A percentile compares a stretch with the other conserved stretches of the same genome.
phyloP scores from a whole-genome alignment of 2,329 filamentous ascomycete species.

The Curvularia sp. region DNA sequence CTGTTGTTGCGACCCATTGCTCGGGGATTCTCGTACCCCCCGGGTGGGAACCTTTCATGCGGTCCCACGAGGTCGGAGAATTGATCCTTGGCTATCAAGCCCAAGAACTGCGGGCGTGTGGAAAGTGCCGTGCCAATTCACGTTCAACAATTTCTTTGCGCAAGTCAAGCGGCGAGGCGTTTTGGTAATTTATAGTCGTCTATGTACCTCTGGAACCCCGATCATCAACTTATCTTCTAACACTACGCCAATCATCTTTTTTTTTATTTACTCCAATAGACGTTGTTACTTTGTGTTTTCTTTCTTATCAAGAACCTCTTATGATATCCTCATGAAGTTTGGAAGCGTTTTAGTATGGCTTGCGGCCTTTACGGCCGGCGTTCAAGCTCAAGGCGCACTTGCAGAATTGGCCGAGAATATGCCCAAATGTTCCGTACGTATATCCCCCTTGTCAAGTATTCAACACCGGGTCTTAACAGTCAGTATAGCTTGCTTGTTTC shows the following conservation, averaged over 20 bases:
- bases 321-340: conserved; percentile 17
- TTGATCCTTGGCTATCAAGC: conserved; percentile 10
- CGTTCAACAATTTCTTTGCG: conserved; percentile 3
- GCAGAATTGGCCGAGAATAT: conserved; percentile 20
- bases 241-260: neutral
- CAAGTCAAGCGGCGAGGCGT: neutral
- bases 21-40: conserved; percentile 6
- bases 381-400: conserved; percentile 23
- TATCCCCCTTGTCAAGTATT: neutral
- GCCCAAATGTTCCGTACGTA: conserved; percentile 30
- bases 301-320: too few species aligned
- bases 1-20: neutral
- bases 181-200: conserved; percentile 10
- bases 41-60: conserved; percentile 1
- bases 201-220: conserved; percentile 5
- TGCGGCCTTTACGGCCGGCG: conserved; percentile 13
- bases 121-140: conserved; percentile 8
- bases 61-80: conserved; percentile 13
- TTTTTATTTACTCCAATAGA: neutral
- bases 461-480: conserved; percentile 7
- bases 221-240: neutral
- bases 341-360: conserved; percentile 10
- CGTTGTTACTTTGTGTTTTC: neutral
- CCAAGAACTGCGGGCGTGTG: neutral
- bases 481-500: conserved; percentile 30